phyloP scores from a whole-genome alignment of 306 rosid species.

The Castanea crenata region DNA sequence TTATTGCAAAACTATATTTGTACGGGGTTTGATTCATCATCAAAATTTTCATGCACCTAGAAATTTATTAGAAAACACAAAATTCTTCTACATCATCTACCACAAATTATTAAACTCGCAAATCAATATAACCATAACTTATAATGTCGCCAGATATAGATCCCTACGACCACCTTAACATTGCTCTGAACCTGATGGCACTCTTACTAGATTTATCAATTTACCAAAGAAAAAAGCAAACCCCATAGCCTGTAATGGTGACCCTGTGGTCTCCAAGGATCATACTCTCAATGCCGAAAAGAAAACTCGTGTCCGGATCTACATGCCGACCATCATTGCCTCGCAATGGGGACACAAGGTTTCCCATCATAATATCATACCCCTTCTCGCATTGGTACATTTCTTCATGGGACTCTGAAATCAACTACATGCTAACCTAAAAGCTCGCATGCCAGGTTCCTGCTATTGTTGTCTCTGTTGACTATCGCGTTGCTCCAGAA shows the following conservation, averaged over 20 bases:
- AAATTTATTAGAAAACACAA: too few species aligned
- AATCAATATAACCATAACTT: too few species aligned
- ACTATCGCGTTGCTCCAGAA: constrained; percentile 48
- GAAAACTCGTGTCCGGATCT: constrained; percentile 37
- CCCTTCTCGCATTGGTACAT: constrained; percentile 45
- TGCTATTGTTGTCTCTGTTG: constrained; percentile 41
- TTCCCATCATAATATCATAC: constrained; percentile 50
- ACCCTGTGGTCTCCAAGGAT: constrained; percentile 40
- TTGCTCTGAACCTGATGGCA: too few species aligned
- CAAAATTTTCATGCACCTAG: too few species aligned
- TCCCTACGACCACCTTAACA: too few species aligned
- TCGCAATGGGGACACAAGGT: constrained; percentile 45
- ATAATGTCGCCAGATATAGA: too few species aligned
- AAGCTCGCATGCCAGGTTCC: constrained; percentile 33
- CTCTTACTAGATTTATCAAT: too few species aligned
- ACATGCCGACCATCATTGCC: constrained; percentile 49
- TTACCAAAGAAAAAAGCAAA: too few species aligned
- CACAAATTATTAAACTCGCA: too few species aligned
- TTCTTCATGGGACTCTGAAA: not conserved
- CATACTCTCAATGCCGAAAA: constrained; percentile 26
- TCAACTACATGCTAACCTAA: constrained; percentile 12
- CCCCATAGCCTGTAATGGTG: not conserved
- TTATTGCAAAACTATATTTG: too few species aligned
- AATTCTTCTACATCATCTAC: too few species aligned
- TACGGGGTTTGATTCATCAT: too few species aligned